Percentiles rank a stretch among this genome's conserved stretches.
phyloP scores from a whole-genome alignment of 192 early-diverging fungal species.

The Rhizophagus clarus region DNA sequence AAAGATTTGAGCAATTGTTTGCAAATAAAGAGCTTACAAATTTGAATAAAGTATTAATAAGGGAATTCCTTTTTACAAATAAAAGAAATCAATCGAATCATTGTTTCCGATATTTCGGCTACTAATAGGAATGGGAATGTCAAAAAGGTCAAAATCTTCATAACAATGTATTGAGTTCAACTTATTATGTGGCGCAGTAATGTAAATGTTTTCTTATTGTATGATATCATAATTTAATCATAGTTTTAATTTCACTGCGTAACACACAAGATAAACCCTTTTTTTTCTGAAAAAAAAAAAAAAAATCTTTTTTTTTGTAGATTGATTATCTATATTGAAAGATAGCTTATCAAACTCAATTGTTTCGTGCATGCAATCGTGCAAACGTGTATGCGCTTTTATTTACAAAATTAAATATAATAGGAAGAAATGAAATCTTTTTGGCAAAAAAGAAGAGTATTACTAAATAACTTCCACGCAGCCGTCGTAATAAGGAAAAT shows the following conservation, averaged over 20 bases:
- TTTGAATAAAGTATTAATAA: no score
- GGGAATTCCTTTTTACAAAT: no score
- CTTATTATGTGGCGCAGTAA: neutral
- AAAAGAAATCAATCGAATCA: no score
- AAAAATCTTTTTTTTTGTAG: neutral
- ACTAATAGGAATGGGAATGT: neutral
- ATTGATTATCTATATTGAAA: constrained; percentile 11
- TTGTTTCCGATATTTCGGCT: no score
- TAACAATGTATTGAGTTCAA: neutral
- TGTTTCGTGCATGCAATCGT: neutral
- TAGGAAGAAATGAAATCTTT: neutral
- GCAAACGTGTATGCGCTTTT: neutral
- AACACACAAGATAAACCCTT: neutral
- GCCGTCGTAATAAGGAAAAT: no score
- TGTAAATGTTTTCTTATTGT: neutral
- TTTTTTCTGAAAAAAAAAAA: no score
- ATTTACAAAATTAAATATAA: neutral
- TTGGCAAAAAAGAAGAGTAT: neutral
- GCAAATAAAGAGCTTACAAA: no score
- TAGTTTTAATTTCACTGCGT: neutral
- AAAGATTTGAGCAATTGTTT: no score
- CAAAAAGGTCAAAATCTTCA: neutral
- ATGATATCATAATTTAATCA: neutral
- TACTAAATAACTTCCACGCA: neutral
- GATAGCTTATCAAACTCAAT: neutral